Percentiles rank a stretch among this genome's conserved stretches.
Conservation (phyloP, 2,329 filamentous ascomycete species). For the Xylaria sp. region DNA sequence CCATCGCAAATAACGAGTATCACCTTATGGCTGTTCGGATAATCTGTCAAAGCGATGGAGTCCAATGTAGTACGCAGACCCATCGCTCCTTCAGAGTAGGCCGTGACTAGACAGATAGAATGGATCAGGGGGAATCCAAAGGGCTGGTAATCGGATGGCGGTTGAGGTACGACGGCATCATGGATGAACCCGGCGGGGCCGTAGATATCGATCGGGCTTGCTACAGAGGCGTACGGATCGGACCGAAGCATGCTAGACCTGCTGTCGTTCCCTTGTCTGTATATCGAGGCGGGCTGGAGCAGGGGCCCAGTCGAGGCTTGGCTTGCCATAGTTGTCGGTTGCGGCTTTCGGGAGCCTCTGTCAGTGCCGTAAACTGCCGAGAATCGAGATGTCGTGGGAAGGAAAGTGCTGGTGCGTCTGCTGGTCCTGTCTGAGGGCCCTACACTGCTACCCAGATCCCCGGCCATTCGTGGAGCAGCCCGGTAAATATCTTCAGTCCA, state of each 20-base stretch:
- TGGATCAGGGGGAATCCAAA: constrained; percentile 95
- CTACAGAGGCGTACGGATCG: constrained; percentile 57
- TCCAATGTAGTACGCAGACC: constrained; percentile 92
- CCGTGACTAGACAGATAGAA: constrained; percentile 90
- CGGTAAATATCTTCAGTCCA: constrained; percentile 98
- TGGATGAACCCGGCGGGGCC: constrained; percentile 95
- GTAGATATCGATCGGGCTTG: constrained; percentile 65
- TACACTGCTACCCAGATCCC: constrained; percentile 69
- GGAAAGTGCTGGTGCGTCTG: constrained; percentile 81
- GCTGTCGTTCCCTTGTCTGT: constrained; percentile 67
- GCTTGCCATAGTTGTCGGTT: constrained; percentile 92
- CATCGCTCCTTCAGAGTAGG: constrained; percentile 93
- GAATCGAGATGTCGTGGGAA: constrained; percentile 93
- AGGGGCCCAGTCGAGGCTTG: constrained; percentile 77
- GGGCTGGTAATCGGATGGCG: constrained; percentile 94
- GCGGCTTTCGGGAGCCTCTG: constrained; percentile 51
- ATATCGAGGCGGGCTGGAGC: constrained; percentile 71
- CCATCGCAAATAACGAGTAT: constrained; percentile 97
- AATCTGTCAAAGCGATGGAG: constrained; percentile 96
- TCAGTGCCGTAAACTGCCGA: constrained; percentile 86
- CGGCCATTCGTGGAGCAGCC: constrained; percentile 79
- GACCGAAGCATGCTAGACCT: constrained; percentile 66
- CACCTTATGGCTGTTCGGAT: constrained; percentile 98
- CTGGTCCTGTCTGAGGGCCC: constrained; percentile 68
- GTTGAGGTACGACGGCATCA: constrained; percentile 92